Percentiles rank a stretch among this genome's conserved stretches.
Evolutionary conservation across 805 yeast species (phyloP).

Genomic region (Myxozyma melibiosi): DNA sequence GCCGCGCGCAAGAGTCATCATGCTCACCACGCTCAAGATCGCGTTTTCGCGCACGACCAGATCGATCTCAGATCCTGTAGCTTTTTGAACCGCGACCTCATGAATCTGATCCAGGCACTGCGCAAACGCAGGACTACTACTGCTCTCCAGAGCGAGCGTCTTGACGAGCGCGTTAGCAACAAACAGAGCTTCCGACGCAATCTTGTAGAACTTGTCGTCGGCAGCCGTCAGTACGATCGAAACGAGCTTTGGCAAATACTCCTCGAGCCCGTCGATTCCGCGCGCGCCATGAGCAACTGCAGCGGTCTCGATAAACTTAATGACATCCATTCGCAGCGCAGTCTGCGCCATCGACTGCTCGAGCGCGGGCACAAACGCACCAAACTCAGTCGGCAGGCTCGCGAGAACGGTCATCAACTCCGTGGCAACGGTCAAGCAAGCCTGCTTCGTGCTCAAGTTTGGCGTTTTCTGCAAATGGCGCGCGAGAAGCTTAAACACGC

Average conservation of each 20-base stretch:
- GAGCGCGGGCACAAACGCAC: slow-evolving; percentile 21
- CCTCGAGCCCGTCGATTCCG: slow-evolving; percentile 14
- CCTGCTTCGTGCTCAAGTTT: slow-evolving; percentile 26
- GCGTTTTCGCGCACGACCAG: slow-evolving; percentile 47
- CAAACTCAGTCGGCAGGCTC: slow-evolving; percentile 13
- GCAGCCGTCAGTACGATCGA: slow-evolving; percentile 42
- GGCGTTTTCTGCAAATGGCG: slow-evolving; percentile 24
- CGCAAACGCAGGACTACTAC: slow-evolving; percentile 2
- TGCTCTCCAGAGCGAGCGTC: slow-evolving; percentile 1
- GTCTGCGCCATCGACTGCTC: slow-evolving; percentile 14
- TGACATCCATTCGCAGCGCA: slow-evolving; percentile 17
- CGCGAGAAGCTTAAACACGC: slow-evolving; percentile 27
- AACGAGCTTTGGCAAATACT: slow-evolving; percentile 32
- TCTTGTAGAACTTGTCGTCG: slow-evolving; percentile 44
- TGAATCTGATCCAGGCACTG: slow-evolving; percentile 31
- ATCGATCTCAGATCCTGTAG: slow-evolving; percentile 43
- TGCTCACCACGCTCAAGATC: slow-evolving; percentile 40
- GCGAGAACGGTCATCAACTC: slow-evolving; percentile 16
- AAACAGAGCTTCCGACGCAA: slow-evolving; percentile 42
- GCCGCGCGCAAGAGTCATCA: slow-evolving; percentile 33
- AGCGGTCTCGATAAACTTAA: slow-evolving; percentile 15
- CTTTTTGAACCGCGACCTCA: slow-evolving; percentile 43
- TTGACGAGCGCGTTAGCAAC: slow-evolving; percentile 39
- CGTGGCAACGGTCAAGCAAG: slow-evolving; percentile 25
- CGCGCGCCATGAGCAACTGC: slow-evolving; percentile 10